Percentiles rank a stretch among this genome's conserved stretches.
Conservation (phyloP, 2,329 filamentous ascomycete species). For the Neonectria coccinea region DNA sequence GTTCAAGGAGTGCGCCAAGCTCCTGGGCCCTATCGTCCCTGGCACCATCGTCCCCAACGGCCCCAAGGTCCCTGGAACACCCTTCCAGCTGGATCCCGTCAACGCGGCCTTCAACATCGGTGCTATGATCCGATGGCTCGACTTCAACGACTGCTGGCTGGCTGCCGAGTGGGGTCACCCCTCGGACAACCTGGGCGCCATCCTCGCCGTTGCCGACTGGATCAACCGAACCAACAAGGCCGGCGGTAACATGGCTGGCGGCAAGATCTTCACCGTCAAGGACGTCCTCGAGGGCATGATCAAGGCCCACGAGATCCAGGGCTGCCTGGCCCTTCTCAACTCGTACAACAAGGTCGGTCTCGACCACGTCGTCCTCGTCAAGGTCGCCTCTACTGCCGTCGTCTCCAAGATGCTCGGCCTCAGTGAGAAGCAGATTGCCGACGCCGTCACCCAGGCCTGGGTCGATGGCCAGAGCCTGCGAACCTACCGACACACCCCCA, state of each 20-base stretch:
- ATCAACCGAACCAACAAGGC: conserved; percentile 88
- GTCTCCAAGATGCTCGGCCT: conserved; percentile 96
- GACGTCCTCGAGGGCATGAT: conserved; percentile 98
- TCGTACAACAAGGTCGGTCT: conserved; percentile 99
- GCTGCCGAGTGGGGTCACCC: conserved; percentile 99
- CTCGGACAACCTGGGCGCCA: conserved; percentile 97
- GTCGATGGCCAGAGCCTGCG: conserved; percentile 95
- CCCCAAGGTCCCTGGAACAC: conserved; percentile 88
- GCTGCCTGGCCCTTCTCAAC: conserved; percentile 95
- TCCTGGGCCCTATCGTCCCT: conserved; percentile 90
- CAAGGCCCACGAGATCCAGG: conserved; percentile 99
- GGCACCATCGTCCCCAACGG: conserved; percentile 94
- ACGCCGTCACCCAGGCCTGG: conserved; percentile 97
- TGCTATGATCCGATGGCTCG: conserved; percentile 98
- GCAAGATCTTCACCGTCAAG: conserved; percentile 87
- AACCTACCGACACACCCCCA: conserved; percentile 96
- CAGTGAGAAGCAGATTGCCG: conserved; percentile 88
- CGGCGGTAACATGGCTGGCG: conserved; percentile 82
- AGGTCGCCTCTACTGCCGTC: conserved; percentile 94
- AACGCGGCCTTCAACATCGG: conserved; percentile 99
- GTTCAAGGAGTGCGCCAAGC: conserved; percentile 96
- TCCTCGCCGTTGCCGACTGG: conserved; percentile 97
- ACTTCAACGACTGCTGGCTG: conserved; percentile 99
- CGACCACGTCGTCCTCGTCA: conserved; percentile 97
- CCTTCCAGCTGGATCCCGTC: conserved; percentile 94